phyloP scores from a whole-genome alignment of 2,329 filamentous ascomycete genomes.

The Apiospora rasikravindrae region DNA sequence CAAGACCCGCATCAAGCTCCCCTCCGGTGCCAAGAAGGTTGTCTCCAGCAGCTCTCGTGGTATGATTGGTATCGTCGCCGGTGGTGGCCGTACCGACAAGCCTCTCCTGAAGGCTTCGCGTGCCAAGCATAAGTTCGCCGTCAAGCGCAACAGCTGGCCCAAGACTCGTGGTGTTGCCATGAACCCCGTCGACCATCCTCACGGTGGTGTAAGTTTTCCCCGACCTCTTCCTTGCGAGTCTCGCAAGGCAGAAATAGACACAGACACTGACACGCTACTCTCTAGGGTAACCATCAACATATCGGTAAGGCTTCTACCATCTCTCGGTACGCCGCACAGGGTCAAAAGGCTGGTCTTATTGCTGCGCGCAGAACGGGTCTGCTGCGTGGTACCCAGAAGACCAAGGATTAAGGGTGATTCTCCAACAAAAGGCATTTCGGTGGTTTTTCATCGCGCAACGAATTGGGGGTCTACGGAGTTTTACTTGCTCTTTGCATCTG shows the following conservation, averaged over 20 bases:
- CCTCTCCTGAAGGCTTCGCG: conserved; percentile 98
- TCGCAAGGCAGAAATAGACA: not conserved
- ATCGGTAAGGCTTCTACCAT: conserved; percentile 99
- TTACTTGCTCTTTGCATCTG: conserved; percentile 66
- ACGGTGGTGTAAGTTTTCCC: conserved; percentile 75
- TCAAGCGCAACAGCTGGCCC: conserved; percentile 99
- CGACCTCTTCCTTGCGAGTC: not conserved
- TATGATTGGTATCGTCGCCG: conserved; percentile 99
- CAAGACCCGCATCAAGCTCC: conserved; percentile 99
- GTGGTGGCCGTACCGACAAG: conserved; percentile 99
- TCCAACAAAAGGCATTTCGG: conserved; percentile 34
- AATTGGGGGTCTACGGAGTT: conserved; percentile 64
- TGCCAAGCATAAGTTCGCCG: conserved; percentile 99
- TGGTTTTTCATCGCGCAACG: conserved; percentile 58
- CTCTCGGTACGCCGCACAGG: conserved; percentile 94
- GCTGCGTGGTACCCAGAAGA: conserved; percentile 99
- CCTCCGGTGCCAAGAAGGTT: conserved; percentile 98
- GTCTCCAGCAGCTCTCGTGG: conserved; percentile 89
- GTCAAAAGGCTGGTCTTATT: conserved; percentile 99
- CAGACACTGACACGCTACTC: conserved; percentile 47
- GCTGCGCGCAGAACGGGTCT: conserved; percentile 99
- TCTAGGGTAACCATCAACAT: conserved; percentile 98
- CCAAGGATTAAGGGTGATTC: conserved; percentile 80
- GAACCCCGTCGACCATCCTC: conserved; percentile 99
- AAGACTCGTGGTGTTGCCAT: conserved; percentile 99